phyloP scores from a whole-genome alignment of 139 green algal species.

The Penium margaritaceum region DNA sequence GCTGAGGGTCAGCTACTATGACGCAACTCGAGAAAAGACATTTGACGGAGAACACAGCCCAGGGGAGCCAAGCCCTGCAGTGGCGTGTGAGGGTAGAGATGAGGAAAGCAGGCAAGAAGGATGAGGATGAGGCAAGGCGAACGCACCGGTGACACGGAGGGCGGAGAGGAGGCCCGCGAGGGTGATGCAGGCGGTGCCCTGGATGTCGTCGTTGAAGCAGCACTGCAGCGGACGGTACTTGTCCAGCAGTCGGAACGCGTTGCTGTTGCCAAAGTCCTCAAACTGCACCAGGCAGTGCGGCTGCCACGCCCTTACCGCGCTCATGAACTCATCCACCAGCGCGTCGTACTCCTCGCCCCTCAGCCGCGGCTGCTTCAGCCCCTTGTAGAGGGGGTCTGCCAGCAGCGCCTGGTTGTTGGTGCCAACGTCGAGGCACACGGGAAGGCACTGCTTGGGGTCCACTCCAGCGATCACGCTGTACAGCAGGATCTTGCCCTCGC shows the following conservation, averaged over 20 bases:
- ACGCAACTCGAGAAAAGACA: too few relatives aligned
- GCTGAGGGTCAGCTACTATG: too few relatives aligned
- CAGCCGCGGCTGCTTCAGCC: slow-evolving; percentile 61
- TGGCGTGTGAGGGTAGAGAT: too few relatives aligned
- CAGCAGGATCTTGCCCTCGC: slow-evolving; percentile 66
- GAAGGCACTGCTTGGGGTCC: slow-evolving; percentile 69
- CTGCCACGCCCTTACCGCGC: slow-evolving; percentile 19
- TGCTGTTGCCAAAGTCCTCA: slow-evolving; percentile 77
- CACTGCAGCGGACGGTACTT: slow-evolving; percentile 42
- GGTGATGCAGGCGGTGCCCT: slow-evolving; percentile 72
- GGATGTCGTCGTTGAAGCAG: slow-evolving; percentile 90
- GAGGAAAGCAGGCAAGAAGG: too few relatives aligned
- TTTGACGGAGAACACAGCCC: too few relatives aligned
- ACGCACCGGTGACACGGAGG: slow-evolving; percentile 55
- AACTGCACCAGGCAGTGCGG: slow-evolving; percentile 29
- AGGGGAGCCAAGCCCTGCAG: too few relatives aligned
- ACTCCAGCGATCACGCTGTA: slow-evolving; percentile 60
- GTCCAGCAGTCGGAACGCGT: slow-evolving; percentile 69
- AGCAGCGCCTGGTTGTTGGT: slow-evolving; percentile 69
- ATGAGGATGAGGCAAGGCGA: too few relatives aligned
- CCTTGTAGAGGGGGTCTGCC: slow-evolving; percentile 60
- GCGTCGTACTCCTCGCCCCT: slow-evolving; percentile 54
- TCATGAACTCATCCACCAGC: slow-evolving; percentile 46
- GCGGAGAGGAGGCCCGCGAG: slow-evolving; percentile 67
- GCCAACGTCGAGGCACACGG: slow-evolving; percentile 76